phyloP scores from a whole-genome alignment of 2,329 filamentous ascomycete species.

The Penicillium sumatraense region DNA sequence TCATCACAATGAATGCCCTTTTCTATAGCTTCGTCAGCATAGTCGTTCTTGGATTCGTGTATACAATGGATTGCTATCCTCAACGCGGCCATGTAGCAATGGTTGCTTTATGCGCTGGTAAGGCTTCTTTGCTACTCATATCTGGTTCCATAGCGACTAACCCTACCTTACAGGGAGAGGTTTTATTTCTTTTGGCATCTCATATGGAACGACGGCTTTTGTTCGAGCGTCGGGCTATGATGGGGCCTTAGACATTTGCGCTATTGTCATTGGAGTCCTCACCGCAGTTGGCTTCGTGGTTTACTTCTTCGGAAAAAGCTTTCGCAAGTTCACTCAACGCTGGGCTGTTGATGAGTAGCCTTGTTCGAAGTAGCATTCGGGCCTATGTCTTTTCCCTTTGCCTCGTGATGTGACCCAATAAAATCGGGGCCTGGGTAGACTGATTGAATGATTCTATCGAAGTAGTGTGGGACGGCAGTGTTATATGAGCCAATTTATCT shows the following conservation, averaged over 20 bases:
- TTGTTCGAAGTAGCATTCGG: not conserved
- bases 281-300: conserved; percentile 4
- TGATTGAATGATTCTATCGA: too few species aligned
- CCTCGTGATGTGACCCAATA: too few species aligned
- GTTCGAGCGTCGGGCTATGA: conserved; percentile 12
- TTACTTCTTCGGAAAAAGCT: conserved; percentile 11
- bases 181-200: conserved; percentile 12
- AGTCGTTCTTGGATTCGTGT: conserved; percentile 14
- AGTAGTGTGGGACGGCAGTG: too few species aligned
- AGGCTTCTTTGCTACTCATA: too few species aligned
- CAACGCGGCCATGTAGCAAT: conserved; percentile 10
- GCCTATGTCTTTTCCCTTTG: too few species aligned
- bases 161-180: not conserved
- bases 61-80: conserved; percentile 14
- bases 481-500: too few species aligned
- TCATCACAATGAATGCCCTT: conserved; percentile 12
- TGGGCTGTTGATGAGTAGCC: conserved; percentile 7
- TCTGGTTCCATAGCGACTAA: too few species aligned
- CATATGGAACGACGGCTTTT: conserved; percentile 15
- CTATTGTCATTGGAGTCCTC: conserved; percentile 11
- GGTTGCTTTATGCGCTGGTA: conserved; percentile 13
- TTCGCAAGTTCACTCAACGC: conserved; percentile 11
- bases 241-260: conserved; percentile 12
- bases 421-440: too few species aligned
- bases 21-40: conserved; percentile 15